phyloP scores from a whole-genome alignment of 108 stramenopile genomes.

The Stephanodiscus minutulus region DNA sequence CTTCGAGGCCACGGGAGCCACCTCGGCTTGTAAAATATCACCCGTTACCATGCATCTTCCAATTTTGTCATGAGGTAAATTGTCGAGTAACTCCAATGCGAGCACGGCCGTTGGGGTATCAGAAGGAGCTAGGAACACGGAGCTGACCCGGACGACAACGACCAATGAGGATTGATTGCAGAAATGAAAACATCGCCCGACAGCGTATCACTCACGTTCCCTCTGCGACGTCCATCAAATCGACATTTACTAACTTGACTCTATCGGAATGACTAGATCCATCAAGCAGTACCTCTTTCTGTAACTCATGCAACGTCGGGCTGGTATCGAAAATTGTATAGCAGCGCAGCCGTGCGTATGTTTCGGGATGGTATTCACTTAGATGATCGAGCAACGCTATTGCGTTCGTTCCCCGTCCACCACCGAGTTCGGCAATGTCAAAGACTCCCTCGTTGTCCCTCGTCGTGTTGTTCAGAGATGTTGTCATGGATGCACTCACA shows the following conservation, averaged over 20 bases:
- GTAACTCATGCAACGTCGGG: conserved; percentile 68
- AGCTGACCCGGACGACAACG: conserved; percentile 9
- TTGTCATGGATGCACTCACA: conserved; percentile 41
- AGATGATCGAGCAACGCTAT: conserved; percentile 62
- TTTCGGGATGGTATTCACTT: conserved; percentile 40
- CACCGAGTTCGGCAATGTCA: conserved; percentile 81
- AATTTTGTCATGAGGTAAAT: conserved; percentile 86
- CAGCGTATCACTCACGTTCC: conserved; percentile 40
- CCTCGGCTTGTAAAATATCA: conserved; percentile 66
- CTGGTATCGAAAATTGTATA: conserved; percentile 84
- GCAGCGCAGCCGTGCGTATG: conserved; percentile 55
- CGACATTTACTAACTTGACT: conserved; percentile 57
- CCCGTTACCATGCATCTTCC: conserved; percentile 39
- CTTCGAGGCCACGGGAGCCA: conserved; percentile 8
- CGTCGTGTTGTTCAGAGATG: conserved; percentile 7
- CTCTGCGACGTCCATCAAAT: conserved; percentile 79
- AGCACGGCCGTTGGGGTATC: conserved; percentile 63
- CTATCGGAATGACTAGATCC: conserved; percentile 54
- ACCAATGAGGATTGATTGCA: background rate
- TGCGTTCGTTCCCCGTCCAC: conserved; percentile 87
- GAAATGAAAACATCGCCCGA: background rate
- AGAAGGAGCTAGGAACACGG: conserved; percentile 45
- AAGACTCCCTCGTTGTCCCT: conserved; percentile 21
- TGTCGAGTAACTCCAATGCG: conserved; percentile 82
- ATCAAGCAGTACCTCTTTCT: conserved; percentile 45